phyloP scores from a whole-genome alignment of 768 basidiomycete species.

The Leccinum uliginosum region DNA sequence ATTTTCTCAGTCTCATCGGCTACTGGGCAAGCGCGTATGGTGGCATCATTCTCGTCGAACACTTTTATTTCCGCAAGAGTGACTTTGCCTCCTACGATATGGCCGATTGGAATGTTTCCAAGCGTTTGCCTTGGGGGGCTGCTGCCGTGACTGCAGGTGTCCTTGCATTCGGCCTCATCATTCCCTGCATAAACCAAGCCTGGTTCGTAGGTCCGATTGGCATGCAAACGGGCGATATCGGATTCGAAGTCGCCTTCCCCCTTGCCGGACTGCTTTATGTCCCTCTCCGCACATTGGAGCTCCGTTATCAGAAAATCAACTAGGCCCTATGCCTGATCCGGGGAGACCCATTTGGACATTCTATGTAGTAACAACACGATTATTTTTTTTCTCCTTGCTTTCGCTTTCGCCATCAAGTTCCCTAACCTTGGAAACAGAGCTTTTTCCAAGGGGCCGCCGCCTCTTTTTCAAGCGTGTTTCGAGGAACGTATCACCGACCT shows the following conservation, averaged over 20 bases:
- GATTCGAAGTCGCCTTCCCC: constrained; percentile 57
- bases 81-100: constrained; percentile 47
- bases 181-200: constrained; percentile 67
- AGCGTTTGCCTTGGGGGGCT: constrained; percentile 53
- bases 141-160: constrained; percentile 54
- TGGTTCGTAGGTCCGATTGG: constrained; percentile 74
- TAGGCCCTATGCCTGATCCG: constrained; percentile 7
- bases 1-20: constrained; percentile 66
- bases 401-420: neutral
- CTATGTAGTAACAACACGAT: constrained; percentile 8
- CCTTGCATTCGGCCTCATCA: constrained; percentile 50
- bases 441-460: neutral
- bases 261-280: constrained; percentile 47
- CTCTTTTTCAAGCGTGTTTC: constrained; percentile 8
- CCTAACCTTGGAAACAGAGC: neutral
- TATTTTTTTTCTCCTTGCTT: constrained; percentile 1
- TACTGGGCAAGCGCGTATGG: constrained; percentile 60
- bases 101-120: constrained; percentile 46
- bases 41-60: constrained; percentile 60
- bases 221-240: constrained; percentile 61
- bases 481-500: no score
- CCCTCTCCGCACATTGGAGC: constrained; percentile 50
- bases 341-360: neutral
- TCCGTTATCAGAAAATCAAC: constrained; percentile 28
- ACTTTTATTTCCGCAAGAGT: constrained; percentile 56